phyloP scores from a whole-genome alignment of 768 basidiomycete genomes.

The Paxillus ammoniavirescens region DNA sequence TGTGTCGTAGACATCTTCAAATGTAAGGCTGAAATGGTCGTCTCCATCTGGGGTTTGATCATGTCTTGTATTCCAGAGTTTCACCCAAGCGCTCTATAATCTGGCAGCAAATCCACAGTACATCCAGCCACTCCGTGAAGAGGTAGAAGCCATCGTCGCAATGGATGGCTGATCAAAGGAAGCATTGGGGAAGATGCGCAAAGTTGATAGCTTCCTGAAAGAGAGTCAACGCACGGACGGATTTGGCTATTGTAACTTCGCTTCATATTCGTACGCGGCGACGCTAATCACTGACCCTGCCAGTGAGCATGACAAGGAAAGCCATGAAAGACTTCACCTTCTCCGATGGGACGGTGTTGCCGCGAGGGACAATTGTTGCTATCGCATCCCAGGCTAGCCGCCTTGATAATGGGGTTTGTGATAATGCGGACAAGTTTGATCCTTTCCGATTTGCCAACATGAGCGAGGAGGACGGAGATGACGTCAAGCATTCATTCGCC shows the following conservation, averaged over 20 bases:
- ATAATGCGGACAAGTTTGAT: slow-evolving; percentile 37
- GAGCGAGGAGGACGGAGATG: slow-evolving; percentile 32
- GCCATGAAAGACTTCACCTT: slow-evolving; percentile 30
- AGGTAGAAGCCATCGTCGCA: slow-evolving; percentile 29
- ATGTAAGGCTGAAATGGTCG: slow-evolving; percentile 5
- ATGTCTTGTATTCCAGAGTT: slow-evolving; percentile 16
- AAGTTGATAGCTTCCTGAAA: slow-evolving; percentile 41
- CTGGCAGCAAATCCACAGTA: slow-evolving; percentile 34
- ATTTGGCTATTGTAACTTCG: slow-evolving; percentile 17
- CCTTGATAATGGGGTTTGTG: slow-evolving; percentile 20
- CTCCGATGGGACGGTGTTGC: slow-evolving; percentile 35
- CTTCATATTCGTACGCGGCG: not conserved
- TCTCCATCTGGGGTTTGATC: not conserved
- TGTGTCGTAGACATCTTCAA: slow-evolving; percentile 17
- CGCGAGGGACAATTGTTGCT: slow-evolving; percentile 27
- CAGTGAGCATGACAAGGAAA: slow-evolving; percentile 32
- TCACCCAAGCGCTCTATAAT: slow-evolving; percentile 33
- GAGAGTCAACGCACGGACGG: slow-evolving; percentile 32
- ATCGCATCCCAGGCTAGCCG: slow-evolving; percentile 22
- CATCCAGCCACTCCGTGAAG: slow-evolving; percentile 32
- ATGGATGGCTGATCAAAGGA: slow-evolving; percentile 26
- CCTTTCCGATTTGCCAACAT: slow-evolving; percentile 45
- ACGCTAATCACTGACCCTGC: not conserved
- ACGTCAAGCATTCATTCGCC: slow-evolving; percentile 32
- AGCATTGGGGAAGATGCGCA: slow-evolving; percentile 29